phyloP scores from a whole-genome alignment of 2,329 filamentous ascomycete species.

The Fusarium devonianum region DNA sequence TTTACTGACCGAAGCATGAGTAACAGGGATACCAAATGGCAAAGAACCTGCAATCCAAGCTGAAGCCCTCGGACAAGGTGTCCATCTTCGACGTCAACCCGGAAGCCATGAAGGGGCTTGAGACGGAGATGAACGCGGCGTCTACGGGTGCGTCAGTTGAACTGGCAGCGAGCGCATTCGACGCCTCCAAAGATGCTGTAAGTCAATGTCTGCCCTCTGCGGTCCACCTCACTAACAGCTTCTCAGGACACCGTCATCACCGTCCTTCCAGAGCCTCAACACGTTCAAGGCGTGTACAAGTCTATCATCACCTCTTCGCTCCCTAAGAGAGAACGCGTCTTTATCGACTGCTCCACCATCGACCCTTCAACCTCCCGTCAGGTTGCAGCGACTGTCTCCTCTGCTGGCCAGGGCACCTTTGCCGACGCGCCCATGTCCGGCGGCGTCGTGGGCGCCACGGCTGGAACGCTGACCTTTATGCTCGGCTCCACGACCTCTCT shows the following conservation, averaged over 20 bases:
- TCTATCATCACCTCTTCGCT: conserved; percentile 70
- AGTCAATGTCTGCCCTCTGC: conserved; percentile 25
- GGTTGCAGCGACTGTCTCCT: conserved; percentile 73
- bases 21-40: conserved; percentile 68
- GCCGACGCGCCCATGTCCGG: conserved; percentile 98
- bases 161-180: conserved; percentile 53
- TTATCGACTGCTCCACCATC: conserved; percentile 97
- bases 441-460: conserved; percentile 87
- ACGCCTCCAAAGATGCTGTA: conserved; percentile 62
- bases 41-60: conserved; percentile 66
- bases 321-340: conserved; percentile 70
- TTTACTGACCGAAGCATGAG: conserved; percentile 14
- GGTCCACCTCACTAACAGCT: conserved; percentile 9
- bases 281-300: conserved; percentile 84
- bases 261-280: conserved; percentile 85
- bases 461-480: conserved; percentile 95
- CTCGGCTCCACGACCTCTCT: conserved; percentile 73
- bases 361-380: conserved; percentile 84
- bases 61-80: conserved; percentile 58
- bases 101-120: conserved; percentile 55
- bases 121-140: conserved; percentile 55
- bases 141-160: conserved; percentile 56
- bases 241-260: conserved; percentile 83
- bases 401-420: conserved; percentile 75
- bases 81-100: conserved; percentile 65